Percentiles rank a stretch among this genome's conserved stretches.
These are phyloP conservation scores for Aspergillus puulaauensis DNA, from an alignment of 2,329 filamentous ascomycete genomes.

Conservation along the genomic window DNA sequence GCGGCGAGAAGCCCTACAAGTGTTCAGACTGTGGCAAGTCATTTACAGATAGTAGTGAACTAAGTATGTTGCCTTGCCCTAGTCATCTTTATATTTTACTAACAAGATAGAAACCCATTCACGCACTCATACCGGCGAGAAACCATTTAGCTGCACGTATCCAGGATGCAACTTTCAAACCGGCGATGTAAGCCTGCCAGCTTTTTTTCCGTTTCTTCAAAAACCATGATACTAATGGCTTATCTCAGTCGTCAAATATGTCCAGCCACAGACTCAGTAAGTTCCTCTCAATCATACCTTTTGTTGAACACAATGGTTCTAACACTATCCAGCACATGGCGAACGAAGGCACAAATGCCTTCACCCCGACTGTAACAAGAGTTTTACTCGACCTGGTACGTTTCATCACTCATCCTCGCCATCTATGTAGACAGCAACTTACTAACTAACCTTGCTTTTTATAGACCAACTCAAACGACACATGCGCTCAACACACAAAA, in stretches of 20 bases:
- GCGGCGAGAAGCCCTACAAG: constrained; percentile 44
- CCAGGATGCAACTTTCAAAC: constrained; percentile 45
- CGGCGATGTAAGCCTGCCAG: constrained; percentile 38
- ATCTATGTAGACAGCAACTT: neutral
- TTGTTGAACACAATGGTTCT: neutral
- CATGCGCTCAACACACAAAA: constrained; percentile 38
- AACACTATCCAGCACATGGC: constrained; percentile 33
- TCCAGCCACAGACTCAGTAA: constrained; percentile 45
- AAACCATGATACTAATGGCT: constrained; percentile 30
- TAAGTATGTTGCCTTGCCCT: constrained; percentile 32
- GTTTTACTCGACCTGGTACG: constrained; percentile 46
- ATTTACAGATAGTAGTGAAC: constrained; percentile 46
- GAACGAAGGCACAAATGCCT: constrained; percentile 44
- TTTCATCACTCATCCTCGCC: neutral
- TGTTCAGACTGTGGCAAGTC: constrained; percentile 43
- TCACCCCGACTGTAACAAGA: constrained; percentile 41
- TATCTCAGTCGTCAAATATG: constrained; percentile 44
- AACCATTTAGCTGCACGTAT: constrained; percentile 44
- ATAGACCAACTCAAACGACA: constrained; percentile 44
- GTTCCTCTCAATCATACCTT: constrained; percentile 8
- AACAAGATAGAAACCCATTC: constrained; percentile 42
- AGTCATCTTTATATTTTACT: constrained; percentile 10
- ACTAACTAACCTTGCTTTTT: constrained; percentile 6
- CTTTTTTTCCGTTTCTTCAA: neutral
- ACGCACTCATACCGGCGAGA: constrained; percentile 44